Percentiles rank a stretch among this genome's conserved stretches.
phyloP scores from a whole-genome alignment of 176 grass and related monocot species.

The Aegilops longissima region DNA sequence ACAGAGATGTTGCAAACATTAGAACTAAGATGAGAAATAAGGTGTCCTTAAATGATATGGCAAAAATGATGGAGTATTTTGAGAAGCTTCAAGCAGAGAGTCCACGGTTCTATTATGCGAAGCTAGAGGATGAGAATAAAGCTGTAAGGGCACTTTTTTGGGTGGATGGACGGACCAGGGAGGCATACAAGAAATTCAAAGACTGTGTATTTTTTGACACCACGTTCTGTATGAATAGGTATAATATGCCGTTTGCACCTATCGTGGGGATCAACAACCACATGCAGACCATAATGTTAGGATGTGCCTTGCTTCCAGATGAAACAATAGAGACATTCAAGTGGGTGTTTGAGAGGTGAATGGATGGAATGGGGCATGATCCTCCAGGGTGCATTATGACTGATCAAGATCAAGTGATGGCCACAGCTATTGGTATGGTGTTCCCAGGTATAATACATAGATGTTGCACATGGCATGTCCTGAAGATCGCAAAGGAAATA shows the following conservation, averaged over 20 bases:
- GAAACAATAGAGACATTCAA: neutral
- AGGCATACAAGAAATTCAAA: neutral
- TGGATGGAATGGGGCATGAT: too few relatives aligned
- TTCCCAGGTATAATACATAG: neutral
- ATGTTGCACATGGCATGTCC: neutral
- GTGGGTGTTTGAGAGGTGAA: neutral
- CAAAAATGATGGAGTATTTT: neutral
- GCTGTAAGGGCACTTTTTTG: too few relatives aligned
- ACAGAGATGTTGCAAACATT: neutral
- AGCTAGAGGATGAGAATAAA: too few relatives aligned
- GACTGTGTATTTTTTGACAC: slow-evolving; percentile 20
- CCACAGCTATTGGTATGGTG: neutral
- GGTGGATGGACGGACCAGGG: too few relatives aligned
- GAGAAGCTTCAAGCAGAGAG: too few relatives aligned
- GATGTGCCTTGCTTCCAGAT: neutral
- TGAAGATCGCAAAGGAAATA: too few relatives aligned
- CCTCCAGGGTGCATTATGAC: neutral
- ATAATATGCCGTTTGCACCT: neutral
- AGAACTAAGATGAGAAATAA: neutral
- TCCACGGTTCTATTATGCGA: too few relatives aligned
- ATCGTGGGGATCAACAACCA: slow-evolving; percentile 34
- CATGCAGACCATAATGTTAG: neutral
- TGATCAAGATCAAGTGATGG: neutral
- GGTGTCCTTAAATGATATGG: neutral
- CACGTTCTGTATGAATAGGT: neutral